phyloP scores from a whole-genome alignment of 1,139 yeast genomes.

The Arxiozyma slooffiae region DNA sequence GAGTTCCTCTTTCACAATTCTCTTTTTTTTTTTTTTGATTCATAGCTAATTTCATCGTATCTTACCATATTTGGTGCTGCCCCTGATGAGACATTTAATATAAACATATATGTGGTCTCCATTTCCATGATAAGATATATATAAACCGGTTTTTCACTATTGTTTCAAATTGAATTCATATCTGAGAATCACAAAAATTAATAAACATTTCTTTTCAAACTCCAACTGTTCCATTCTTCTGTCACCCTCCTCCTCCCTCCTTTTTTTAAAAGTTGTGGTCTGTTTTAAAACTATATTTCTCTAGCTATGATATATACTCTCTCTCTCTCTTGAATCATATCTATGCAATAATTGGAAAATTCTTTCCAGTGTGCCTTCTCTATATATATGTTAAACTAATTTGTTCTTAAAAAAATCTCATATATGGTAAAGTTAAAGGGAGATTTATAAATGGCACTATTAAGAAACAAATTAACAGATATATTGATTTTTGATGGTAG shows the following conservation, averaged over 20 bases:
- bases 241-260: not conserved
- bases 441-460: conserved; percentile 48
- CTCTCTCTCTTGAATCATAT: conserved; percentile 71
- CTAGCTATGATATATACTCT: conserved; percentile 69
- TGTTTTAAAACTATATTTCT: conserved; percentile 30
- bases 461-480: no score
- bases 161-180: not conserved
- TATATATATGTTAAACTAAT: conserved; percentile 24
- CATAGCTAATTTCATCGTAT: conserved; percentile 85
- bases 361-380: conserved; percentile 92
- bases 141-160: conserved; percentile 24
- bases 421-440: conserved; percentile 75
- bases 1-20: conserved; percentile 5
- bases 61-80: conserved; percentile 87
- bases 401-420: not conserved
- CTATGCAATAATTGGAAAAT: conserved; percentile 51
- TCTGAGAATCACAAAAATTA: not conserved
- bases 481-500: conserved; percentile 74
- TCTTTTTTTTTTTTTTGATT: conserved; percentile 37
- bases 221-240: conserved; percentile 46
- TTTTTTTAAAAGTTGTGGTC: conserved; percentile 4
- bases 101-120: conserved; percentile 77
- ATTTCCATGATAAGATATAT: conserved; percentile 57
- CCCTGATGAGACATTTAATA: conserved; percentile 82
- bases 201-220: conserved; percentile 50